Conservation (phyloP, 768 basidiomycete species). For the Tricholoma sp. region DNA sequence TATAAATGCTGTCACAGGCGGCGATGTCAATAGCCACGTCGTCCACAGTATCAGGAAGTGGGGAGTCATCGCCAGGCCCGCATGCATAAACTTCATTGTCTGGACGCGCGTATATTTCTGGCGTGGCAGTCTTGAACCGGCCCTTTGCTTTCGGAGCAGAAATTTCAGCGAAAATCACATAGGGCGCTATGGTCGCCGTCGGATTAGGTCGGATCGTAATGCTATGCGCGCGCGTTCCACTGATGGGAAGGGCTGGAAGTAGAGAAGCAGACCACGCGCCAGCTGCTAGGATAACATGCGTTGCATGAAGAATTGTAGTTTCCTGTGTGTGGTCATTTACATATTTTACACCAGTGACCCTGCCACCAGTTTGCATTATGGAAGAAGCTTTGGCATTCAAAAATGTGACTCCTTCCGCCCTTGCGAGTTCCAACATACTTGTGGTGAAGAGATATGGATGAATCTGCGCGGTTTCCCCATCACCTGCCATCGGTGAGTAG, state of each 20-base stretch:
- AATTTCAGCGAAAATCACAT: constrained; percentile 83
- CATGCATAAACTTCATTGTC: constrained; percentile 72
- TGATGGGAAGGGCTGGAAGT: constrained; percentile 50
- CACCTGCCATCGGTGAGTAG: constrained; percentile 55
- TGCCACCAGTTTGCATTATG: constrained; percentile 34
- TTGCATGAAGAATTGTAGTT: constrained; percentile 43
- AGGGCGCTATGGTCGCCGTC: constrained; percentile 51
- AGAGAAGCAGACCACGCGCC: constrained; percentile 81
- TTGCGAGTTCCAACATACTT: constrained; percentile 63
- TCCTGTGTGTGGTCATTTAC: constrained; percentile 22
- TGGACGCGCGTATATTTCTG: constrained; percentile 72
- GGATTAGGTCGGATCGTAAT: constrained; percentile 53
- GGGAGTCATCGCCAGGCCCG: constrained; percentile 69
- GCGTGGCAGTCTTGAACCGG: constrained; percentile 31
- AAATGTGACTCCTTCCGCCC: constrained; percentile 45
- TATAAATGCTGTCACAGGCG: constrained; percentile 52
- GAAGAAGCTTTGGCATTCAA: constrained; percentile 41
- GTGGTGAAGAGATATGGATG: constrained; percentile 72
- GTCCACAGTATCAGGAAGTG: constrained; percentile 67
- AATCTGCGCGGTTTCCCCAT: constrained; percentile 67
- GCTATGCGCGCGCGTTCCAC: constrained; percentile 68
- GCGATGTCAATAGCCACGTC: constrained; percentile 54
- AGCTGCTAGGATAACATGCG: constrained; percentile 72
- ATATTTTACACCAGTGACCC: constrained; percentile 48
- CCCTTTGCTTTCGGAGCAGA: constrained; percentile 13